Conservation (phyloP, 139 green algal species). For the Coelastrella sp. region DNA sequence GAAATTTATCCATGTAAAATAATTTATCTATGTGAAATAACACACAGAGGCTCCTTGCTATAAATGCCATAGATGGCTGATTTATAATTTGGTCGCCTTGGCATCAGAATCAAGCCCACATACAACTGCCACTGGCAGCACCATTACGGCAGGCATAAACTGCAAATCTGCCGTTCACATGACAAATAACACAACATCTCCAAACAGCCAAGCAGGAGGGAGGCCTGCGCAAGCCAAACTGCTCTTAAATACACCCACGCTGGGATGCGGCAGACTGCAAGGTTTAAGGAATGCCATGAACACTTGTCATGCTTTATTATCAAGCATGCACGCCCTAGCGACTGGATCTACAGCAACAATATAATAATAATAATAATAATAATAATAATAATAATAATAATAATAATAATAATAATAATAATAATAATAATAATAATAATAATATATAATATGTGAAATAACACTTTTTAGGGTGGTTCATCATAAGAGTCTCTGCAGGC, state of each 20-base stretch:
- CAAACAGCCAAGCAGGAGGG: background rate
- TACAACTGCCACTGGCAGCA: background rate
- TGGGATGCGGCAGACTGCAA: background rate
- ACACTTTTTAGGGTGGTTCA: background rate
- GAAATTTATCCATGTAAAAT: too few species aligned
- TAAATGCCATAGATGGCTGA: conserved; percentile 7
- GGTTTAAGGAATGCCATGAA: background rate
- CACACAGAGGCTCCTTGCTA: background rate
- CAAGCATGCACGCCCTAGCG: conserved; percentile 7
- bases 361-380: too few species aligned
- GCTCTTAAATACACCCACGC: background rate
- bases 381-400: too few species aligned
- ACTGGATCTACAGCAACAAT: background rate
- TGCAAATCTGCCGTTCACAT: background rate
- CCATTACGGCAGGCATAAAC: background rate
- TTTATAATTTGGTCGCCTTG: background rate
- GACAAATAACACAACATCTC: background rate
- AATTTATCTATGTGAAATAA: too few species aligned
- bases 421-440: too few species aligned
- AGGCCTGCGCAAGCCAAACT: conserved; percentile 8
- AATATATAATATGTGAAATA: background rate
- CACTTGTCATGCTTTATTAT: background rate
- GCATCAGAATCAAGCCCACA: background rate
- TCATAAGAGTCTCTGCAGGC: background rate
- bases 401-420: too few species aligned